Evolutionary conservation across 2,329 filamentous ascomycete genomes (phyloP), one percentile per base, ranked within the genome.

Genomic region (Xylaria sp.): DNA sequence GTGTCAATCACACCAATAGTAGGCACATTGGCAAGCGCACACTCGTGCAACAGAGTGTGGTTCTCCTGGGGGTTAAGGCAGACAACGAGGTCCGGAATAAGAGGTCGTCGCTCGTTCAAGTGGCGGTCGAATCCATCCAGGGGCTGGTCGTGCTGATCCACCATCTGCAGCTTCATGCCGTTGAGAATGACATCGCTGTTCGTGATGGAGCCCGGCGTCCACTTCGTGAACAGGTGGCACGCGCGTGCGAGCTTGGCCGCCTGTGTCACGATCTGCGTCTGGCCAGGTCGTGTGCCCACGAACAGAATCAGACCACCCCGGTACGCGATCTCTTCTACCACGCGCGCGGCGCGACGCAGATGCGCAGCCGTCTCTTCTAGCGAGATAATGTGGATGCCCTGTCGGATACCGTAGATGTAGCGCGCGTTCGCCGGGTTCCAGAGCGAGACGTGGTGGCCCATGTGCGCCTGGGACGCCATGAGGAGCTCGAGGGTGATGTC

Each of bases 1-100:
- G 94, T 97, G 75, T 99, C 94, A 66, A 97, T 89, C 59, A 99
- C 82, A 52, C 93, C 94, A 69, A 99, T 94, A 0, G 94, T 97
- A 0, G 94, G 94, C 59, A 99, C 90, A 70, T 88, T 90, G 72
- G 91, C 88, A 59, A 92, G 73, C 0, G 89, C 90, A 73, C 94
- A 97, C 79, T 99, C 94, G 75, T 94, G 91, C 70, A 99, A 79
- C 73, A 97, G 73, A 5, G 92, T 86, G 70, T 90, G 91, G 75
- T 99, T 97, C 80, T 99, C 94, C 59, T 93, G 72, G 9, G 93
- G 93, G 73, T 97, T 99, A 68, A 99, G 72, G 71, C 91, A 94
- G 10, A 99, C 86, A 1, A 99, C 93, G 60, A 99, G 77, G 73
- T 99, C 94, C 0, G 94, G 94, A 67, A 89, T 83, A 50, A 97